Base-by-base conservation (phyloP, 805 yeast genomes). In the Saturnispora galanensis region DNA sequence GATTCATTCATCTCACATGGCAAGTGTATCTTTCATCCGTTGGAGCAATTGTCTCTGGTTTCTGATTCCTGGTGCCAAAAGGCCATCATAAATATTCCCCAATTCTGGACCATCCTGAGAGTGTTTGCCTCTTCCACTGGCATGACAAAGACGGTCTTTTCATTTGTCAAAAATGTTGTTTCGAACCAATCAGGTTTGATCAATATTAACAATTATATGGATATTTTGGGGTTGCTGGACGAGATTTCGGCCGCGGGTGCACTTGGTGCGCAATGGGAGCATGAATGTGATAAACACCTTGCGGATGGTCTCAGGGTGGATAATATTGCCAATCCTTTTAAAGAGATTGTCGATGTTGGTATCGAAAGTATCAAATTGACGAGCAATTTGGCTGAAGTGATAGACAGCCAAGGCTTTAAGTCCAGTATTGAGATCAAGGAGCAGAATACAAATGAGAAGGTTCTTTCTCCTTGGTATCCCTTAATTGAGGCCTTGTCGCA, bases 181-280 rank as follows among this genome's bases (percentile, higher is more conserved):
- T 56, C 57, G 15, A 43, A 56, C 31, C 41, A 52, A 41, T 53
- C 70, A 0, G 51, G 56, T 2, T 62, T 66, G 10, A 65, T 81
- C 30, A 67, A 65, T 13, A 65, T 68, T 6, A 57, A 60, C 1
- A 83, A 81, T 52, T 83, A 76, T 52, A 74, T 83, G 74, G 71
- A 76, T 51, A 60, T 84, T 10, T 65, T 84, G 32, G 93, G 90
- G 0, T 61, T 84, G 9, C 60, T 84, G 30, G 95, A 84, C 60
- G 94, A 84, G 51, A 72, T 84, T 13, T 82, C 93, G 0, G 83
- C 90, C 1, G 76, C 81, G 39, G 94, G 94, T 8, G 87, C 93
- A 0, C 67, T 81, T 43, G 90, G 87, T 6, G 79, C 85, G 3
- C 84, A 78, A 56, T 77, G 77, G 74, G 93, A 84, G 58, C 81